phyloP scores from a whole-genome alignment of 768 basidiomycete genomes.

The Favolaschia claudopus region DNA sequence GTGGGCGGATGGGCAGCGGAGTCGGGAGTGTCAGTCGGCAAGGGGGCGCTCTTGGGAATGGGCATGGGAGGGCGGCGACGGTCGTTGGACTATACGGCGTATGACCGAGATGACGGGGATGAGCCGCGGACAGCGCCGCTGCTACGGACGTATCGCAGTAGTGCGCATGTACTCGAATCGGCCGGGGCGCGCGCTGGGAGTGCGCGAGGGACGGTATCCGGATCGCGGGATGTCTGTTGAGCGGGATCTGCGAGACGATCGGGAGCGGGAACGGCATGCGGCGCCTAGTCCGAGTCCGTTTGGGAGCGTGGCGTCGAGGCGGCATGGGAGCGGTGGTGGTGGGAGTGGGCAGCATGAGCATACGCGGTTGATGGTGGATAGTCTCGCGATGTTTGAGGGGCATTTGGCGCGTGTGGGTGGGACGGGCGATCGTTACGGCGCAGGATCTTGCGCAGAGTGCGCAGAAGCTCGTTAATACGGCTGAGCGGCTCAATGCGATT shows the following conservation, averaged over 20 bases:
- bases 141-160: slow-evolving; percentile 48
- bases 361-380: slow-evolving; percentile 72
- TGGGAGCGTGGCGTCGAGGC: slow-evolving; percentile 32
- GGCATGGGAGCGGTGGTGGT: slow-evolving; percentile 16
- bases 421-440: slow-evolving; percentile 39
- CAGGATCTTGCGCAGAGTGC: slow-evolving; percentile 69
- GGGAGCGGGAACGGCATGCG: slow-evolving; percentile 18
- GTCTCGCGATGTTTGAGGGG: slow-evolving; percentile 72
- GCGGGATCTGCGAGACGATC: slow-evolving; percentile 16
- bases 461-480: slow-evolving; percentile 65
- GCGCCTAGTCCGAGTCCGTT: slow-evolving; percentile 38
- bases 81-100: slow-evolving; percentile 56
- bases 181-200: slow-evolving; percentile 24
- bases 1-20: slow-evolving; percentile 28
- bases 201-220: slow-evolving; percentile 22
- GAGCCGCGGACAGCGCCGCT: slow-evolving; percentile 47
- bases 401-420: slow-evolving; percentile 62
- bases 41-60: too few species aligned
- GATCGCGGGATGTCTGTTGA: slow-evolving; percentile 24
- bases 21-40: slow-evolving; percentile 31
- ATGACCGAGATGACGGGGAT: slow-evolving; percentile 29
- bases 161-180: slow-evolving; percentile 43
- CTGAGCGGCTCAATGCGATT: slow-evolving; percentile 72
- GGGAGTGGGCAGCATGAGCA: slow-evolving; percentile 57
- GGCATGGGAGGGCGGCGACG: slow-evolving; percentile 52